Evolutionary conservation across 2,329 filamentous ascomycete genomes (phyloP).

Genomic region (Diaporthe citri): DNA sequence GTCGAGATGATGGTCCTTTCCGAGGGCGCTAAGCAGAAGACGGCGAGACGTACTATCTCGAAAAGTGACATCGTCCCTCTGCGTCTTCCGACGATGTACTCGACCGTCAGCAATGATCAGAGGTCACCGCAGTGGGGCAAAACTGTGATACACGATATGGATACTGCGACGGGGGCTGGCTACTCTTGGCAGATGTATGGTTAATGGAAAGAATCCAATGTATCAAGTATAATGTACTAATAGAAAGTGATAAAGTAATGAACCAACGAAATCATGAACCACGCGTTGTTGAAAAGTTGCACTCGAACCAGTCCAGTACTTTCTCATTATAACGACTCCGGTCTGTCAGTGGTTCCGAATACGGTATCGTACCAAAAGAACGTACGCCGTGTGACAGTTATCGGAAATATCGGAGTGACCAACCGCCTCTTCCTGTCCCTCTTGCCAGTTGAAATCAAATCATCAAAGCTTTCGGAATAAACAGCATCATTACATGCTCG

Average conservation of each 20-base stretch:
- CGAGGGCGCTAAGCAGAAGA: constrained; percentile 30
- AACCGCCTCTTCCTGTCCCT: background rate
- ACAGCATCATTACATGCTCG: background rate
- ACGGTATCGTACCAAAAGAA: background rate
- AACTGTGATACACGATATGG: constrained; percentile 42
- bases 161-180: background rate
- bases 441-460: background rate
- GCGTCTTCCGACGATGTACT: constrained; percentile 40
- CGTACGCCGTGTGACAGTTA: background rate
- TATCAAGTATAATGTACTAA: background rate
- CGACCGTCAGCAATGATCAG: constrained; percentile 39
- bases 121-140: constrained; percentile 38
- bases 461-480: no score
- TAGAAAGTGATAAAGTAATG: background rate
- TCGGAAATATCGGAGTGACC: background rate
- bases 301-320: background rate
- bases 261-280: background rate
- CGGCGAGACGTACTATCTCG: constrained; percentile 24
- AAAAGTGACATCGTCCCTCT: constrained; percentile 5
- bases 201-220: background rate
- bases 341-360: background rate
- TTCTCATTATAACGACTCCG: background rate
- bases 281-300: no score
- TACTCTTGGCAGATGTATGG: background rate
- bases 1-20: constrained; percentile 39